phyloP scores from a whole-genome alignment of 345 rosid species.

The Corchorus capsularis region DNA sequence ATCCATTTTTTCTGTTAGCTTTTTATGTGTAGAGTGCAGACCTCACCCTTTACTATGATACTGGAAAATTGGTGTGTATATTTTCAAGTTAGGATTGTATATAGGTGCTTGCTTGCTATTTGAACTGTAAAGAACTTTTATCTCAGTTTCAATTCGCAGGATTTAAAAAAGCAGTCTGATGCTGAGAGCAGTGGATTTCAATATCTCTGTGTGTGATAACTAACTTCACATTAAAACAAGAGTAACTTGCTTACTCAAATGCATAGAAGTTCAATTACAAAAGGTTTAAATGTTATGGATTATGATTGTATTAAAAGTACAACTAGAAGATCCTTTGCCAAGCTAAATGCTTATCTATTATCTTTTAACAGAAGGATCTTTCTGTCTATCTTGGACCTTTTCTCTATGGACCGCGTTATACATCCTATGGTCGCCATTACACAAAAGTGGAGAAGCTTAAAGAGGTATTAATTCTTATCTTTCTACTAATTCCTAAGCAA shows the following conservation, averaged over 20 bases:
- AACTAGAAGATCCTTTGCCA: neutral
- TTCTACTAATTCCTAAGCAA: conserved; percentile 3
- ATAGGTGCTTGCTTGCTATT: conserved; percentile 2
- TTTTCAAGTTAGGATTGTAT: neutral
- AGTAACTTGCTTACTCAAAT: too few relatives aligned
- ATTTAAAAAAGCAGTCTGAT: neutral
- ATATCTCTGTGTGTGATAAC: too few relatives aligned
- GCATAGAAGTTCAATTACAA: neutral
- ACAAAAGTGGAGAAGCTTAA: conserved; percentile 57
- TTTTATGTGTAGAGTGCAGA: neutral
- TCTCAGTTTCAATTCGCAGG: neutral
- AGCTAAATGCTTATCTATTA: conserved; percentile 21
- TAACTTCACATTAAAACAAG: too few relatives aligned
- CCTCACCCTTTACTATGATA: neutral
- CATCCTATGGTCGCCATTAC: conserved; percentile 80
- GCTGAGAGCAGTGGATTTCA: neutral
- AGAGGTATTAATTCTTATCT: conserved; percentile 43
- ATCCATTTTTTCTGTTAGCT: neutral
- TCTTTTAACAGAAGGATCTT: conserved; percentile 49
- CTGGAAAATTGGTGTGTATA: neutral
- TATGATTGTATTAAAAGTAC: neutral
- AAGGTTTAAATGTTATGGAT: neutral
- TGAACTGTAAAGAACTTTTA: conserved; percentile 1
- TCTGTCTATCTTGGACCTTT: conserved; percentile 63
- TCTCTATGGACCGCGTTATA: conserved; percentile 58